A percentile compares a stretch with the other conserved stretches of the same genome.
phyloP scores from a whole-genome alignment of 2,329 filamentous ascomycete species.

The Eutypella sp. region DNA sequence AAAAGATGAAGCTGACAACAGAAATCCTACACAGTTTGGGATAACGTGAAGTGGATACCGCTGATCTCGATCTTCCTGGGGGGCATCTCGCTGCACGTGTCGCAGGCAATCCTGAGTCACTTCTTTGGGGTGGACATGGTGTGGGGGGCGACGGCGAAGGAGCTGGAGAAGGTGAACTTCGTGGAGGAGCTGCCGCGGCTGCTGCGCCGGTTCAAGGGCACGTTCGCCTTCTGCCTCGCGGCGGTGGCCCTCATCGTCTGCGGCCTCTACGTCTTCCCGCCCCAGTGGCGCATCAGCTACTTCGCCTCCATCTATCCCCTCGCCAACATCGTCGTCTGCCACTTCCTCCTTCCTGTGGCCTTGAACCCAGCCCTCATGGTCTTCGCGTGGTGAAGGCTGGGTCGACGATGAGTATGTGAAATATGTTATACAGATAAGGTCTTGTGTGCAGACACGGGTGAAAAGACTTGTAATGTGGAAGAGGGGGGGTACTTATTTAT shows the following conservation, averaged over 20 bases:
- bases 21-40: conserved; percentile 30
- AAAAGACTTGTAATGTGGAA: too few relatives aligned
- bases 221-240: conserved; percentile 23
- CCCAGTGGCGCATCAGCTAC: conserved; percentile 48
- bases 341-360: conserved; percentile 54
- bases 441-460: too few relatives aligned
- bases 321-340: conserved; percentile 43
- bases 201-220: conserved; percentile 27
- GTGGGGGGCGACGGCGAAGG: conserved; percentile 30
- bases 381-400: conserved; percentile 45
- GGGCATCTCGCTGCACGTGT: conserved; percentile 37
- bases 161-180: conserved; percentile 29
- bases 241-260: conserved; percentile 25
- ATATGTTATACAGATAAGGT: background rate
- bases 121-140: conserved; percentile 39
- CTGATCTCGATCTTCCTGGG: conserved; percentile 38
- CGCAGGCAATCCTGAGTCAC: conserved; percentile 35
- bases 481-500: too few relatives aligned
- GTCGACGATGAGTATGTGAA: background rate
- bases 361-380: conserved; percentile 61
- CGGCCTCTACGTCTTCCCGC: conserved; percentile 24
- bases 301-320: conserved; percentile 59
- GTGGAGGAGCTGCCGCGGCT: conserved; percentile 27
- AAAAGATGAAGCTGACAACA: conserved; percentile 5
- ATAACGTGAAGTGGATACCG: conserved; percentile 49